Percentiles rank a stretch among this genome's conserved stretches.
Conservation (phyloP, 176 grass and related monocot genomes). For the Hyparrhenia diplandra region DNA sequence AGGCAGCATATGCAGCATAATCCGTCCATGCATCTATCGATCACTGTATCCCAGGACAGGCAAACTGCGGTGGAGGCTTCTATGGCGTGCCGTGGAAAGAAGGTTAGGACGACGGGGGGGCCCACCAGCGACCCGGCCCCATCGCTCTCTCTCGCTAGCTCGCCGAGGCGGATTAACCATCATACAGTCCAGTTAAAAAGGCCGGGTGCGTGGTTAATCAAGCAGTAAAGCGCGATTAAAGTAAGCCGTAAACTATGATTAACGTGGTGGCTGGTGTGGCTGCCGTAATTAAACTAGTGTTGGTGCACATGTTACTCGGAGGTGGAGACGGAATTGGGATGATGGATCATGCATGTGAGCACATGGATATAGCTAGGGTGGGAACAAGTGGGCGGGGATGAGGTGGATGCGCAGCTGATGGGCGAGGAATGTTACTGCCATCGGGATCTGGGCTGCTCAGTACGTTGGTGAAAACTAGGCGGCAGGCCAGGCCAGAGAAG, state of each 20-base stretch:
- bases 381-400: neutral
- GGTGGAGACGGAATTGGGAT: neutral
- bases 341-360: constrained; percentile 43
- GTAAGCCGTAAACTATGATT: constrained; percentile 21
- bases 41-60: constrained; percentile 17
- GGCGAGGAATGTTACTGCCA: constrained; percentile 74
- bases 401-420: too few species aligned
- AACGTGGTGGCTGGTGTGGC: neutral
- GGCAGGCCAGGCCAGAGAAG: too few species aligned
- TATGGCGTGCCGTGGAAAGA: constrained; percentile 62
- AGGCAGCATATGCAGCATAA: neutral
- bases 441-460: constrained; percentile 57
- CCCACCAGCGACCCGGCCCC: fast-evolving
- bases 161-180: constrained; percentile 20
- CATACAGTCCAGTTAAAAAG: neutral
- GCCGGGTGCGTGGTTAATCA: neutral
- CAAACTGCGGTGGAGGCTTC: constrained; percentile 47
- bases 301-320: neutral
- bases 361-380: too few species aligned
- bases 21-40: neutral
- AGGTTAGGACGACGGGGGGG: too few species aligned
- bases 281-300: constrained; percentile 7
- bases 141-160: too few species aligned
- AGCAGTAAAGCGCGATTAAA: constrained; percentile 21
- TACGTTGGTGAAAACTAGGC: constrained; percentile 37